Evolutionary conservation across 352 stramenopile species (phyloP), one percentile per base, ranked within the genome.

Genomic region (Globisporangium iwayamae): DNA sequence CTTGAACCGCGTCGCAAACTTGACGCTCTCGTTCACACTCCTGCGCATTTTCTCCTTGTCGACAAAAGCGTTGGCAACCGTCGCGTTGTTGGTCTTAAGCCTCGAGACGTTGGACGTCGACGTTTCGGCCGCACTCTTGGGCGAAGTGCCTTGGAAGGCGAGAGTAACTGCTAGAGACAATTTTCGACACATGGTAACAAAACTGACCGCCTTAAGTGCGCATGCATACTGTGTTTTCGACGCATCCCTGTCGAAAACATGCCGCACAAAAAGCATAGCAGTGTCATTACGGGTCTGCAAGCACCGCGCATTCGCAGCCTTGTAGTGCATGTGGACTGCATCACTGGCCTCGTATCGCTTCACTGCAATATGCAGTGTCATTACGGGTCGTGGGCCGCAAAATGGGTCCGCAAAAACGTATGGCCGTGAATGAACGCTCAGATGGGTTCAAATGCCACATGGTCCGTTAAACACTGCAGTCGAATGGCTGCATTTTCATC

Each of bases 1-100:
- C 8, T 30, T 39, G 38, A 54, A 60, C 1, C 32, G 56, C 13
- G 13, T 9, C 32, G 65, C 28, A 30, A 70, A 65, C 34, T n/a
- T 10, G 16, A 57, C 11, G 41, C 54, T 58, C 38, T 9, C 13
- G 16, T 58, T 65, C 9, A 14, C 11, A 14, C 32, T 30, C 52
- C 3, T 9, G 9, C 46, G 22, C 52, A 2, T 13, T 14, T 11
- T n/a, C 52, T 58, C n/a, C 5, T n/a, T 18, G 13, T n/a, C 22
- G 5, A n/a, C 14, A 22, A 28, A 25, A 28, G 51, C 25, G 25
- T 28, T 28, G 25, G 25, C 25, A 28, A 28, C 25, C 25, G 25
- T 28, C 25, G 2, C 51, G 47, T 48, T 46, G 28, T 47, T 63
- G 41, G 47, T 36, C 36, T 65, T 56, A 11, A 47, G 9, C 8